phyloP scores from a whole-genome alignment of 805 yeast species.

The Geotrichum ghanense region DNA sequence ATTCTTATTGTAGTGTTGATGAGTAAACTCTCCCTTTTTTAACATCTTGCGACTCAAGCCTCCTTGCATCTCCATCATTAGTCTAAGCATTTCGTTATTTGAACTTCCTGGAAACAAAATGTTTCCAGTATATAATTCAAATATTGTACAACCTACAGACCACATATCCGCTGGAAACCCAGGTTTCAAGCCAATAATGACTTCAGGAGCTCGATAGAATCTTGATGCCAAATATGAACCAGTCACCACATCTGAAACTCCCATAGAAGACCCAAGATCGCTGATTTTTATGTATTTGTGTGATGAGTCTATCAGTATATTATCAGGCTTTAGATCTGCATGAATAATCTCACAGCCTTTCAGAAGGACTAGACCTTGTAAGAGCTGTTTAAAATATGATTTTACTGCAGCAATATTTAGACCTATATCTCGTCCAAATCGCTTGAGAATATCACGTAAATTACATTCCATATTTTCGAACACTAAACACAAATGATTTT shows the following conservation, averaged over 20 bases:
- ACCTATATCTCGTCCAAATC: constrained; percentile 80
- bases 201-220: constrained; percentile 73
- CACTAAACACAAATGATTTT: constrained; percentile 76
- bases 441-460: constrained; percentile 59
- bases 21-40: constrained; percentile 18
- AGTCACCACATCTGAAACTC: constrained; percentile 14
- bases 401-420: constrained; percentile 58
- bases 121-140: constrained; percentile 86
- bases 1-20: constrained; percentile 20
- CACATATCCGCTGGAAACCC: constrained; percentile 68
- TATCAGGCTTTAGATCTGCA: constrained; percentile 89
- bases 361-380: constrained; percentile 58
- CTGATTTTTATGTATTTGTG: constrained; percentile 70
- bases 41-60: constrained; percentile 22
- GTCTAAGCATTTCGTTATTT: constrained; percentile 51
- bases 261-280: constrained; percentile 79
- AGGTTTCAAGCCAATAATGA: constrained; percentile 56
- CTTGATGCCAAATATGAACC: constrained; percentile 38
- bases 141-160: constrained; percentile 90
- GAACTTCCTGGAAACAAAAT: constrained; percentile 85
- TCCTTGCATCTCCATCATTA: constrained; percentile 24
- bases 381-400: constrained; percentile 56
- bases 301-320: constrained; percentile 51
- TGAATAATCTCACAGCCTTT: constrained; percentile 67
- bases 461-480: constrained; percentile 74